A percentile compares a stretch with the other conserved stretches of the same genome.
Evolutionary conservation across 768 basidiomycete species (phyloP).

Genomic region (Russula abietina): DNA sequence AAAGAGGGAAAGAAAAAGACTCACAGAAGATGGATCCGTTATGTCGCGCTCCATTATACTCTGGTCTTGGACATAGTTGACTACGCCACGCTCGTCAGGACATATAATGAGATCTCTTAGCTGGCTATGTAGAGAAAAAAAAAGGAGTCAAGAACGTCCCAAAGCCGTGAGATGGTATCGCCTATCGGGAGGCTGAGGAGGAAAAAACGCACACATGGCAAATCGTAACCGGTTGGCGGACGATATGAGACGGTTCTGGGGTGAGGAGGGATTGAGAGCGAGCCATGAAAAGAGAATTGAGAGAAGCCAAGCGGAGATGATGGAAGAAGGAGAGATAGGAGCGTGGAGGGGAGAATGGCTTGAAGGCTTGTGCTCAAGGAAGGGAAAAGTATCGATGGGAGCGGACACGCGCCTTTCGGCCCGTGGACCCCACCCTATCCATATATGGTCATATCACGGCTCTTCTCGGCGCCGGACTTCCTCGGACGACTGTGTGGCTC

Average conservation of each 20-base stretch:
- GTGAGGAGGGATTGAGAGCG: conserved; percentile 42
- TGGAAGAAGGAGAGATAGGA: background rate
- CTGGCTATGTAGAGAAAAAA: conserved; percentile 42
- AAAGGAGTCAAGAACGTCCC: conserved; percentile 7
- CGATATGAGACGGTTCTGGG: conserved; percentile 40
- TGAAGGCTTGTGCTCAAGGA: background rate
- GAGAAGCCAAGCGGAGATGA: background rate
- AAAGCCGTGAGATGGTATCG: conserved; percentile 1
- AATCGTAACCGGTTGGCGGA: conserved; percentile 45
- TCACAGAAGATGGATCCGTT: conserved; percentile 40
- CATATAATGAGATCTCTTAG: conserved; percentile 74
- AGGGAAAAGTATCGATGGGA: background rate
- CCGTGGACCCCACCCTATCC: background rate
- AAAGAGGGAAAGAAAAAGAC: conserved; percentile 25
- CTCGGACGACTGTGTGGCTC: background rate
- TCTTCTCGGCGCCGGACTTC: background rate
- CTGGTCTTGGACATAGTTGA: conserved; percentile 52
- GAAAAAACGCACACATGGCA: conserved; percentile 49
- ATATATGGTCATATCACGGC: background rate
- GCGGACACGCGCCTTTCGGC: background rate
- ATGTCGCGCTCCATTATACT: conserved; percentile 61
- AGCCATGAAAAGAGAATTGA: conserved; percentile 36
- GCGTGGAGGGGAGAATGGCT: background rate
- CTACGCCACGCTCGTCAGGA: conserved; percentile 56
- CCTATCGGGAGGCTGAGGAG: background rate